These are phyloP conservation scores for Neurospora sp. DNA, from an alignment of 495 filamentous ascomycete genomes.

Conservation along the genomic window DNA sequence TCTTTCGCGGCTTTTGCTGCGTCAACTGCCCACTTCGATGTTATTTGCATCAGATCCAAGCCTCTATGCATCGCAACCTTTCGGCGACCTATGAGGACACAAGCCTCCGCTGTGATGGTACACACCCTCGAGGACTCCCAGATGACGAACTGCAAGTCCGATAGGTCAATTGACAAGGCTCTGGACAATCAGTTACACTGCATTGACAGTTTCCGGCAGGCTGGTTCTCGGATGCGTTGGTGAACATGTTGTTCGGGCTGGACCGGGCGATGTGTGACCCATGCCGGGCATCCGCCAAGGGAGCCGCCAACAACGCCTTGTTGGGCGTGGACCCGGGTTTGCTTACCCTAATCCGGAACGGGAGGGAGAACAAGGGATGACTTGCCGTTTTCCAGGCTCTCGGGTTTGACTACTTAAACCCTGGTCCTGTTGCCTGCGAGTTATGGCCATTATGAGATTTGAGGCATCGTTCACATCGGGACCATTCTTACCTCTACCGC, in stretches of 20 bases:
- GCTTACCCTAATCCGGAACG: not conserved
- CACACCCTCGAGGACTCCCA: not conserved
- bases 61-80: not conserved
- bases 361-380: not conserved
- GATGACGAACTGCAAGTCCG: too few species aligned
- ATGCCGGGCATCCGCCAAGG: not conserved
- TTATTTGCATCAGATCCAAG: not conserved
- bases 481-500: too few species aligned
- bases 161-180: not conserved
- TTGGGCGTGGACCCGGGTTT: not conserved
- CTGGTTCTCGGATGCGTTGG: not conserved
- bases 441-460: too few species aligned
- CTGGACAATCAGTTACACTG: not conserved
- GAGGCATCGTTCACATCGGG: too few species aligned
- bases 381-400: not conserved
- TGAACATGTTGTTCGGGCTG: not conserved
- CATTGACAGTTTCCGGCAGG: not conserved
- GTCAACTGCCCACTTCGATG: rapidly evolving
- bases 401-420: not conserved
- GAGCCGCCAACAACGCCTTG: not conserved
- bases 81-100: not conserved
- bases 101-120: not conserved
- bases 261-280: not conserved
- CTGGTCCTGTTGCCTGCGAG: not conserved
- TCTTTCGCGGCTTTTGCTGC: too few species aligned